phyloP scores from a whole-genome alignment of 2,329 filamentous ascomycete species.

The Diaporthe aspalathi region DNA sequence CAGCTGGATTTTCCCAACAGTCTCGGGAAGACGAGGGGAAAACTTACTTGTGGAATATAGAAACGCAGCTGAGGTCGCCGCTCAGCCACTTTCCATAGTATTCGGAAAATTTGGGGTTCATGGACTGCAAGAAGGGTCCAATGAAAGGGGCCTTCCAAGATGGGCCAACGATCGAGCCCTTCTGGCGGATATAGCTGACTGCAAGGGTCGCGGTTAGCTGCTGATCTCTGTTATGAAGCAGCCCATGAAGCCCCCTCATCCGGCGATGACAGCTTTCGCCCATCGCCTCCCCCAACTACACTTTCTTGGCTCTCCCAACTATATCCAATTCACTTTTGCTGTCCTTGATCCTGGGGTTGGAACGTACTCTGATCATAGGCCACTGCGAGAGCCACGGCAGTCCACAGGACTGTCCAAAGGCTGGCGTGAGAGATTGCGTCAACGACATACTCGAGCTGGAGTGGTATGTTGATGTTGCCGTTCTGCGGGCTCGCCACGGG shows the following conservation, averaged over 20 bases:
- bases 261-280: background rate
- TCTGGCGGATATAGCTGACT: constrained; percentile 82
- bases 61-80: constrained; percentile 93
- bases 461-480: constrained; percentile 61
- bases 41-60: constrained; percentile 96
- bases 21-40: background rate
- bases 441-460: constrained; percentile 67
- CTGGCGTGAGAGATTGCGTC: constrained; percentile 68
- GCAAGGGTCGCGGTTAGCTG: constrained; percentile 39
- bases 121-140: constrained; percentile 92
- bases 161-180: constrained; percentile 81
- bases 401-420: constrained; percentile 72
- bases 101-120: constrained; percentile 90
- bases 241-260: too few species aligned
- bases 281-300: background rate
- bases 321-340: background rate
- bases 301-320: background rate
- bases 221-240: background rate
- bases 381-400: constrained; percentile 76
- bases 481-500: constrained; percentile 72
- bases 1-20: background rate
- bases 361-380: constrained; percentile 90
- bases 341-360: background rate
- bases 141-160: constrained; percentile 85
- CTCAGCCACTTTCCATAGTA: constrained; percentile 95